phyloP scores from a whole-genome alignment of 495 filamentous ascomycete genomes.

The Chaetomidium leptoderma region DNA sequence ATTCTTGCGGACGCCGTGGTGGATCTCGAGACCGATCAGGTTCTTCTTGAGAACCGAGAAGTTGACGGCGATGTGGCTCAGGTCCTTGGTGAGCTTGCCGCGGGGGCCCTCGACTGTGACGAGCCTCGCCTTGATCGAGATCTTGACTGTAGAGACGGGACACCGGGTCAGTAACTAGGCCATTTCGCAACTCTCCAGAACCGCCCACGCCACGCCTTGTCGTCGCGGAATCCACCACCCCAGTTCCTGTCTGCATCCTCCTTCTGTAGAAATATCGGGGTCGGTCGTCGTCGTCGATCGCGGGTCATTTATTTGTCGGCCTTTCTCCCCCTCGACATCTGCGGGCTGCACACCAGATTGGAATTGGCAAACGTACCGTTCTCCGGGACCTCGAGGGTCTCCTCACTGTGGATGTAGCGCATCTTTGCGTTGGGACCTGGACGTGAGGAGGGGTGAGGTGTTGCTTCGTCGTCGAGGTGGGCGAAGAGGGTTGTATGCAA shows the following conservation, averaged over 20 bases:
- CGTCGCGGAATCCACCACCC: background rate
- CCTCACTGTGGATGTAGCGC: conserved; percentile 97
- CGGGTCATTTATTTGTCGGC: conserved; percentile 11
- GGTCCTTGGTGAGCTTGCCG: conserved; percentile 92
- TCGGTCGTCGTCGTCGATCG: conserved; percentile 19
- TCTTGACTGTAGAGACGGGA: conserved; percentile 65
- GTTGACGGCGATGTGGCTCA: conserved; percentile 92
- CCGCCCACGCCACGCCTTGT: background rate
- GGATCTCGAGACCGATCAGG: conserved; percentile 89
- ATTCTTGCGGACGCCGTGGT: conserved; percentile 96
- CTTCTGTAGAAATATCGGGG: background rate
- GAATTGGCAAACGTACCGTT: conserved; percentile 68
- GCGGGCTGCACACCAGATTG: conserved; percentile 6
- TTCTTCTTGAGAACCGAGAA: conserved; percentile 78
- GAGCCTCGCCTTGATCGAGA: conserved; percentile 89
- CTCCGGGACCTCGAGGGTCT: conserved; percentile 89
- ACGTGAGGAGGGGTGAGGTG: conserved; percentile 37
- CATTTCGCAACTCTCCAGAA: conserved; percentile 15
- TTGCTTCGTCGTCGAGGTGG: conserved; percentile 36
- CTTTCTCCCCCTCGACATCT: conserved; percentile 7
- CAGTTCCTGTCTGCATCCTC: conserved; percentile 7
- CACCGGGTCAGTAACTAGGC: conserved; percentile 38
- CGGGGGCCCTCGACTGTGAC: conserved; percentile 95
- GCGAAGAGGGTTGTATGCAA: conserved; percentile 30
- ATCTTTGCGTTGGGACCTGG: conserved; percentile 58